A percentile compares a stretch with the other conserved stretches of the same genome.
Evolutionary conservation across 371 early-diverging fungal genomes (phyloP).

Genomic region (Phascolomyces articulosus): DNA sequence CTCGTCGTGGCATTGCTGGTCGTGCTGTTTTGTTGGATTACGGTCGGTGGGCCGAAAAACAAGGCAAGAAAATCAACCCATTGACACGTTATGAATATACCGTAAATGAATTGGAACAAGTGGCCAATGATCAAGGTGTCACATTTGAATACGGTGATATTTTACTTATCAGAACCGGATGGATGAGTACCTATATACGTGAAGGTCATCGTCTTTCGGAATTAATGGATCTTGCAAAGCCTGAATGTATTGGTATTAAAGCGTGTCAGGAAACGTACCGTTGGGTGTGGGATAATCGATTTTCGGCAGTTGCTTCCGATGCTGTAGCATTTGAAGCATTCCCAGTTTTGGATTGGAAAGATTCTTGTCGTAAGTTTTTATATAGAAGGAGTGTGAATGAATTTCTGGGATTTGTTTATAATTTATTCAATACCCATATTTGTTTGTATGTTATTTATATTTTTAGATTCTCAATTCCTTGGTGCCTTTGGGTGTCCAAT

Average conservation of each 20-base stretch:
- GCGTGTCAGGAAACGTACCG: constrained; percentile 41
- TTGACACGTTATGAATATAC: constrained; percentile 34
- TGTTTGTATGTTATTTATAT: too few relatives aligned
- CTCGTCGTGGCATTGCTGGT: constrained; percentile 46
- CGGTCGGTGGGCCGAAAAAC: constrained; percentile 36
- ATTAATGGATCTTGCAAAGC: constrained; percentile 6
- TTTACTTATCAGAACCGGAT: constrained; percentile 44
- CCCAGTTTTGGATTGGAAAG: constrained; percentile 21
- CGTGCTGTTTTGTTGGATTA: constrained; percentile 50
- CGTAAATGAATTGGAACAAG: constrained; percentile 37
- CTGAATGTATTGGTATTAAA: constrained; percentile 36
- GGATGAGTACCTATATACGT: constrained; percentile 26
- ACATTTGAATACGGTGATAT: constrained; percentile 42
- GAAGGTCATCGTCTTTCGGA: neutral
- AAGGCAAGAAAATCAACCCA: constrained; percentile 32
- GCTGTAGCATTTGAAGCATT: constrained; percentile 41
- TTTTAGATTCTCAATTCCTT: constrained; percentile 39
- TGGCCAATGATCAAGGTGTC: constrained; percentile 39
- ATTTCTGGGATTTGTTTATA: too few relatives aligned
- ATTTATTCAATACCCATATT: too few relatives aligned
- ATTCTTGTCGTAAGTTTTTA: constrained; percentile 33
- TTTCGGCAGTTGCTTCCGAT: constrained; percentile 46
- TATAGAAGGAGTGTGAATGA: too few relatives aligned
- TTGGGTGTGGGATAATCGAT: constrained; percentile 52
- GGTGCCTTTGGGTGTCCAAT: constrained; percentile 49